Percentiles rank a stretch among this genome's conserved stretches.
phyloP scores from a whole-genome alignment of 2,329 filamentous ascomycete genomes.

The Diaporthe destruens region DNA sequence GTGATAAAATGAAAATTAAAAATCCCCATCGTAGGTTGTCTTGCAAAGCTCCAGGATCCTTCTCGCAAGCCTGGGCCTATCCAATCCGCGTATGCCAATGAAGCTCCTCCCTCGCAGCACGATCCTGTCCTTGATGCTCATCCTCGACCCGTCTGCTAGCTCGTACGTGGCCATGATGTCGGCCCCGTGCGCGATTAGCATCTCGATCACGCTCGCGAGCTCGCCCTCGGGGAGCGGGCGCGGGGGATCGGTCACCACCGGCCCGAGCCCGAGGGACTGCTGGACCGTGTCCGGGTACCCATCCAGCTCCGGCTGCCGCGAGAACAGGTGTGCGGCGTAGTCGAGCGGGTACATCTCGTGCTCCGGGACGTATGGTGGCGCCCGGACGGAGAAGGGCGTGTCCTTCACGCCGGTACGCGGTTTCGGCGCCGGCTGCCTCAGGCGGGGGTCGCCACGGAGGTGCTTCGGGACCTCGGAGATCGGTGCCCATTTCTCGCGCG shows the following conservation, averaged over 20 bases:
- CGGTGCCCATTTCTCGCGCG: no score
- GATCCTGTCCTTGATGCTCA: constrained; percentile 28
- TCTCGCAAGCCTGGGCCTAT: not conserved
- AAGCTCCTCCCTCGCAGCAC: not conserved
- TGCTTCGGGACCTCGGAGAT: no score
- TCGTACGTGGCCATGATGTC: not conserved
- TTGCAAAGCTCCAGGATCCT: not conserved
- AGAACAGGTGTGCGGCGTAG: constrained; percentile 10
- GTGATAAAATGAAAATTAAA: not conserved
- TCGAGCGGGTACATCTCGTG: constrained; percentile 15
- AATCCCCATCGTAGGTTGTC: not conserved
- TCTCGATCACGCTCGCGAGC: not conserved
- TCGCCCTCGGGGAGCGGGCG: not conserved
- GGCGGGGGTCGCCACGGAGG: no score
- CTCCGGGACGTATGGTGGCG: not conserved
- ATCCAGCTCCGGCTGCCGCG: not conserved
- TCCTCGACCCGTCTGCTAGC: not conserved
- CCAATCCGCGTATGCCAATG: not conserved
- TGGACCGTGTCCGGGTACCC: no score
- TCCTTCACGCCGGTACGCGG: no score
- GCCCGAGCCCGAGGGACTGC: no score
- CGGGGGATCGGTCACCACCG: no score
- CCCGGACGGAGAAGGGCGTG: no score
- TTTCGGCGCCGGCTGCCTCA: no score
- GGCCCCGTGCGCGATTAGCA: constrained; percentile 3